These are phyloP conservation scores for Ottelia alismoides DNA, from an alignment of 106 monocot genomes.

Conservation along the genomic window DNA sequence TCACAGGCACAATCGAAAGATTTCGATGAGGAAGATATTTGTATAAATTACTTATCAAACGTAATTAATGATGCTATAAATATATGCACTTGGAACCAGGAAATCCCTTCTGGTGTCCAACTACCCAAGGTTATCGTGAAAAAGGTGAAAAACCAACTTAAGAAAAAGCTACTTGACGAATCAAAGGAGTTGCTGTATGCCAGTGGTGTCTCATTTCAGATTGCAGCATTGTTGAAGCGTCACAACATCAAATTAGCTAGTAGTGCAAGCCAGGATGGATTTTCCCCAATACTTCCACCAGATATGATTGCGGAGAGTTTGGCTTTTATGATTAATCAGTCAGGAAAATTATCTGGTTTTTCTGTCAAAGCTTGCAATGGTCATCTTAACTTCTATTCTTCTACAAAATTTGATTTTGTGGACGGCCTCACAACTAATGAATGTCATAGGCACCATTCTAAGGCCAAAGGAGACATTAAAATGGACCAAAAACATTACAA, in stretches of 20 bases:
- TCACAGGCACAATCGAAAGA: too few species aligned
- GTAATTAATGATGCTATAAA: constrained; percentile 46
- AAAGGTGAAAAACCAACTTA: constrained; percentile 41
- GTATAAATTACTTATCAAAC: too few species aligned
- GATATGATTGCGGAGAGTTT: constrained; percentile 61
- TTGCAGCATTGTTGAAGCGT: constrained; percentile 37
- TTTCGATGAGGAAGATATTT: too few species aligned
- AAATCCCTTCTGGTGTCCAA: constrained; percentile 31
- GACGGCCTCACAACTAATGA: constrained; percentile 3
- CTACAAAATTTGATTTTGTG: neutral
- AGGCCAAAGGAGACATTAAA: too few species aligned
- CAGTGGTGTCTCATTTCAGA: constrained; percentile 64
- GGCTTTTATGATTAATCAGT: constrained; percentile 20
- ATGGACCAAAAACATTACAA: constrained; percentile 3
- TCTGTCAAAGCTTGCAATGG: constrained; percentile 73
- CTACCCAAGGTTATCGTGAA: constrained; percentile 64
- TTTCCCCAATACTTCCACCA: constrained; percentile 25
- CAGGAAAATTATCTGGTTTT: constrained; percentile 18
- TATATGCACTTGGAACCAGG: constrained; percentile 18
- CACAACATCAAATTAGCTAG: neutral
- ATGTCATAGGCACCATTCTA: neutral
- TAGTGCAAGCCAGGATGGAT: constrained; percentile 11
- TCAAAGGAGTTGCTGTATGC: constrained; percentile 71
- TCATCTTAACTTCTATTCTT: constrained; percentile 85
- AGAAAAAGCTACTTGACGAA: constrained; percentile 41